Evolutionary conservation across 2,329 filamentous ascomycete genomes (phyloP), one percentile per base, ranked within the genome.

Genomic region (Talaromyces sp.): DNA sequence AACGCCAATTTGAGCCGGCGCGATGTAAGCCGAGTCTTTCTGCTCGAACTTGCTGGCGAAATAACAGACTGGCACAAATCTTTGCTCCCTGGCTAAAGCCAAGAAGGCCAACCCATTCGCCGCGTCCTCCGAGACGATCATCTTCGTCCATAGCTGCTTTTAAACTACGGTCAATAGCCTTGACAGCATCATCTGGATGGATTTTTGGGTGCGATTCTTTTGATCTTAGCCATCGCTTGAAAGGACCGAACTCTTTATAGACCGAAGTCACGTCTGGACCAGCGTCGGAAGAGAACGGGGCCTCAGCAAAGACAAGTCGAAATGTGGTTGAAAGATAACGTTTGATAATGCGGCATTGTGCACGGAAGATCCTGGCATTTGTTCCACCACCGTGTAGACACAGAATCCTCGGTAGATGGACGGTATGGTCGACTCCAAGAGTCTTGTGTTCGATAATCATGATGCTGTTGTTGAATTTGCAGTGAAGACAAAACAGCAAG

Each of bases 301-400:
- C 90, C 70, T 93, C 86, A 68, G 86, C 87, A 78, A 90, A 94
- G 71, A 90, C 87, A 69, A 93, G 83, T 47, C 90, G 87, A 75
- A 92, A 92, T 57, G 83, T 77, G 6, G 82, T 75, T 56, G 78
- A 73, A 0, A 92, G 84, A 64, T 79, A 73, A 57, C 74, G 72
- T 60, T 81, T 78, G 7, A 87, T 75, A 7, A 80, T 80, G 68
- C 90, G 89, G 69, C 87, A 86, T 78, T 93, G 90, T 14, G 84
- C 75, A 66, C 83, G 80, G 79, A 93, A 93, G 74, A 93, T 86
- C 43, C 82, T 74, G 19, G 84, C 87, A 72, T 90, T 92, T 68
- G 89, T 87, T 67, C 90, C 90, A 71, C 90, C 90, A 73, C 90
- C 90, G 76, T 93, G 90, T n/a, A 93, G 86, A 77, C 90, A 93